Conservation (phyloP, 108 stramenopile species). For the Fistulifera pelliculosa region DNA sequence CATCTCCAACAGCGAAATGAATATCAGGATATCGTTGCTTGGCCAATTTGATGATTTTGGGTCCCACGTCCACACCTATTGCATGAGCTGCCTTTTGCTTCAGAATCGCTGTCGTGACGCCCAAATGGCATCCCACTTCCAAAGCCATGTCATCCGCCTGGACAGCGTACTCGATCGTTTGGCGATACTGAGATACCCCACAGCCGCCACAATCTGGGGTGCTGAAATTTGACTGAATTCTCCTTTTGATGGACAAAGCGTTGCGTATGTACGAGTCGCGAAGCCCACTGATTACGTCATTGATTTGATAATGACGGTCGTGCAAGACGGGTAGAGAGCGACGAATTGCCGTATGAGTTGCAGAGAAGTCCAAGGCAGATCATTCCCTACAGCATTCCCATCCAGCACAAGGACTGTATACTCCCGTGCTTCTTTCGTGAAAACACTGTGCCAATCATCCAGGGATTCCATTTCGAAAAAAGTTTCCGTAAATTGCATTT, state of each 20-base stretch:
- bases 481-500: too few relatives aligned
- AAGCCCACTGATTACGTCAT: conserved; percentile 16
- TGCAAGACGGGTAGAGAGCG: too few relatives aligned
- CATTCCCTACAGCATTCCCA: too few relatives aligned
- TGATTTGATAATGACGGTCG: conserved; percentile 41
- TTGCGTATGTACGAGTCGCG: conserved; percentile 17
- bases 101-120: conserved; percentile 29
- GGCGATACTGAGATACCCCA: conserved; percentile 42
- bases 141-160: conserved; percentile 18
- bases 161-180: conserved; percentile 24
- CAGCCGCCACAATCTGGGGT: conserved; percentile 23
- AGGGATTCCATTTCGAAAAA: too few relatives aligned
- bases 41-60: conserved; percentile 30
- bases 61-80: conserved; percentile 42
- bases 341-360: too few relatives aligned
- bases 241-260: background rate
- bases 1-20: conserved; percentile 37
- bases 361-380: too few relatives aligned
- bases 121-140: conserved; percentile 49
- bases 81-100: conserved; percentile 15
- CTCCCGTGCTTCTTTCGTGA: too few relatives aligned
- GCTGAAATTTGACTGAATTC: background rate
- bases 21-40: conserved; percentile 21
- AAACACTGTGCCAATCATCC: too few relatives aligned
- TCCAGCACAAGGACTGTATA: too few relatives aligned